Base-by-base conservation (phyloP, 768 basidiomycete species). In the Suillus spraguei region DNA sequence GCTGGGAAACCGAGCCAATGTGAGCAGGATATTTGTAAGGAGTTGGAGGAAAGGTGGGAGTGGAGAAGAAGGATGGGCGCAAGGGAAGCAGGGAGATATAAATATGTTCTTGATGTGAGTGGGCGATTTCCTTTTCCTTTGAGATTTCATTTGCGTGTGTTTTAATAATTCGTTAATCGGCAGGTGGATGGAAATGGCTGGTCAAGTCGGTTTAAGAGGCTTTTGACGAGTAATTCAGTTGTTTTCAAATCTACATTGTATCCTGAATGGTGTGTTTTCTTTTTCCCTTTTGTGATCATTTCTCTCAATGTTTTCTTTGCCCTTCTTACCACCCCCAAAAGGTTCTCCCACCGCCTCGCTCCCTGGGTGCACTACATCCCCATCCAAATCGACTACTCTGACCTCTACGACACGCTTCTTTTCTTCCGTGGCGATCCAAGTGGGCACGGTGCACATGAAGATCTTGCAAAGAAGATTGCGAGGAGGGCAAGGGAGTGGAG, bases 361-460 rank as follows among this genome's bases (percentile, higher is more conserved):
- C 85, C 87, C 5, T 89, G 87, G 87, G 76, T 89, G 8, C 88
- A 89, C 71, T 90, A 89, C 70, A 78, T 90, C 1, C 87, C 88
- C 3, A 77, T 90, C 9, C 81, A 84, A 66, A 66, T 86, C 10
- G 86, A 88, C 69, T 79, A 86, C 16, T 83, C 83, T 0, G 88
- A 91, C 70, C 73, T 91, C 3, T 83, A 88, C 72, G 89, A 90
- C 68, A 77, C 84, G 16, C 78, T 90, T 63, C 70, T 85, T 0
- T 92, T 92, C 79, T 91, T 91, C 76, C 82, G 85, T 0, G 89
- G 89, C 0, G 82, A 83, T 65, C 80, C 79, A 9, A 78, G 83
- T 60, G 85, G 87, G n/a, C 79, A 82, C 38, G 82, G 82, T 9
- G 85, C 80, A 0, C 88, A 91, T 68, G 87, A 89, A 63, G 81